Base-by-base conservation (phyloP, 2,329 filamentous ascomycete genomes). In the Fusarium sulawesiense region DNA sequence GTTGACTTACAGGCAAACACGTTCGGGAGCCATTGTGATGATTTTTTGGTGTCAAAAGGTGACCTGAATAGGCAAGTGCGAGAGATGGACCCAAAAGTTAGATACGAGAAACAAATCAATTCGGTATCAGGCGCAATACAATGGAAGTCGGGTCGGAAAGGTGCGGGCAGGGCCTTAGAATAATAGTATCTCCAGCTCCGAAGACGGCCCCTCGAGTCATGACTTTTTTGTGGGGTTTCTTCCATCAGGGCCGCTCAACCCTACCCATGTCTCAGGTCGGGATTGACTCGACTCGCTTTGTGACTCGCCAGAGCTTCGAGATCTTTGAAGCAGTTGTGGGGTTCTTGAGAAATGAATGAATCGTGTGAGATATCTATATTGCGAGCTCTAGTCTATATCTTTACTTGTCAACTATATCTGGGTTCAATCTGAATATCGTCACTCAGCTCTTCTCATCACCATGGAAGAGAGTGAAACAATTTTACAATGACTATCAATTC, bases 1-100 rank as follows among this genome's bases (percentile, higher is more conserved):
- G 40, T 40, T 42, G 42, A 72, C 70, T 72, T 53, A 72, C 70
- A 72, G 70, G 64, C 70, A 72, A 44, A 72, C 70, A 45, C 70
- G 70, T 63, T 69, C 68, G 21, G 61, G 51, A 20, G 70, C 65
- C 70, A 72, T 72, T 56, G 34, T 61, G 29, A 51, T 48, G 53
- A 56, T 32, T 48, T 56, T 44, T 56, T 47, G 29, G 30, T 47
- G 21, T 48, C 41, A 25, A 34, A 47, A 48, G 9, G 23, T 47
- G 53, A 56, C 53, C 53, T 56, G 30, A 56, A 56, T 46, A 48
- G 53, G 53, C 45, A 56, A 56, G 53, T 56, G 42, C 53, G 42
- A 56, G 53, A 48, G 29, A 56, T 37, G 45, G 53, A 37, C 53
- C 53, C 53, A 56, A 37, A 47, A 56, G 53, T 56, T 37, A 16